Conservation (phyloP, 169 alveolate genomes). For the Theileria parva region DNA sequence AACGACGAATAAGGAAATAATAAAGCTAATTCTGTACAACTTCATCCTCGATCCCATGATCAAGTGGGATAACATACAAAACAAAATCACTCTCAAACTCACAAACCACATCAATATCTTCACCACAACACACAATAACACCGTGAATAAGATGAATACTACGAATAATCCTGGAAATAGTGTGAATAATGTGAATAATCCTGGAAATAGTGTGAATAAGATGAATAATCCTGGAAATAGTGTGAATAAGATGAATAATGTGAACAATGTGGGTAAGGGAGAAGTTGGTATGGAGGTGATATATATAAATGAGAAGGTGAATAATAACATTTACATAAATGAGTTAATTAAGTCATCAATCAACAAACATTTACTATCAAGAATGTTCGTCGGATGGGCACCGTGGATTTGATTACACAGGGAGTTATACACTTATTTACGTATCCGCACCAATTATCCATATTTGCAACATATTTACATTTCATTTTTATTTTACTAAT, state of each 20-base stretch:
- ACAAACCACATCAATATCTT: not conserved
- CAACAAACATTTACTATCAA: slow-evolving; percentile 88
- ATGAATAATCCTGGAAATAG: slow-evolving; percentile 76
- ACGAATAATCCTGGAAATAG: slow-evolving; percentile 76
- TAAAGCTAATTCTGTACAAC: slow-evolving; percentile 66
- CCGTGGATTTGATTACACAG: slow-evolving; percentile 73
- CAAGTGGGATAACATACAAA: slow-evolving; percentile 77
- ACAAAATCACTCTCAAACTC: slow-evolving; percentile 17
- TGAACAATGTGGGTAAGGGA: not conserved
- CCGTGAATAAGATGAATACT: slow-evolving; percentile 74
- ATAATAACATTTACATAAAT: slow-evolving; percentile 36
- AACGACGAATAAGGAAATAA: slow-evolving; percentile 44
- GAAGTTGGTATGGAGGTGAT: not conserved
- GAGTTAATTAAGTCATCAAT: slow-evolving; percentile 89
- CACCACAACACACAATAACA: slow-evolving; percentile 19
- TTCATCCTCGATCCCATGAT: slow-evolving; percentile 94
- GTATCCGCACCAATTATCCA: no score
- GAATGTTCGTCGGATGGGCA: slow-evolving; percentile 95
- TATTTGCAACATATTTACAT: no score
- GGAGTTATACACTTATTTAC: no score
- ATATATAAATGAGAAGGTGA: not conserved
- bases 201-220: slow-evolving; percentile 61
- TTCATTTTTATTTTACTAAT: no score
- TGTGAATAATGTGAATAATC: slow-evolving; percentile 64
- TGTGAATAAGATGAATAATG: not conserved